These are phyloP conservation scores for Leccinum arenicola DNA, from an alignment of 768 basidiomycete genomes.

Conservation along the genomic window DNA sequence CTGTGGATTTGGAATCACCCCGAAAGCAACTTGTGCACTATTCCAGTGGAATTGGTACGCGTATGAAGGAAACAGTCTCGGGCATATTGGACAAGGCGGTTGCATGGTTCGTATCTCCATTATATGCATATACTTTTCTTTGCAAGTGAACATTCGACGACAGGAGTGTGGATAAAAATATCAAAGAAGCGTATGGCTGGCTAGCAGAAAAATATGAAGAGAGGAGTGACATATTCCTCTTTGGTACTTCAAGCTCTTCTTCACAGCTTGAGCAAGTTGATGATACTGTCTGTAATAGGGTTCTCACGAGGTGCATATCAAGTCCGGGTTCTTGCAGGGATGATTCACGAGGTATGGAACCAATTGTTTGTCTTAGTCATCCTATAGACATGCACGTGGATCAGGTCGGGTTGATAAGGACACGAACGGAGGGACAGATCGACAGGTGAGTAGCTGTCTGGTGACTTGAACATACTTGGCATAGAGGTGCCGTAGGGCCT, in stretches of 20 bases:
- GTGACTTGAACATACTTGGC: neutral
- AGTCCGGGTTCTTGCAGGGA: neutral
- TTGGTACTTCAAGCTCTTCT: neutral
- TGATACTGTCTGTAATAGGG: neutral
- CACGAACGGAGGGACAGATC: neutral
- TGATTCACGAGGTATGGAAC: neutral
- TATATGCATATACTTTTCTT: neutral
- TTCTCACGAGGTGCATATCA: neutral
- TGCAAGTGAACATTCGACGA: neutral
- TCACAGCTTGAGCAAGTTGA: neutral
- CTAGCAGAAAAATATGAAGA: neutral
- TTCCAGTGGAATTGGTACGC: conserved; percentile 35
- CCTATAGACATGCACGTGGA: neutral
- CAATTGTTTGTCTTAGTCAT: neutral
- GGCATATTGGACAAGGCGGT: conserved; percentile 12
- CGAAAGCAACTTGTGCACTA: conserved; percentile 30
- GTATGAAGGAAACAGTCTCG: conserved; percentile 3
- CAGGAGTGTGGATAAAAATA: neutral
- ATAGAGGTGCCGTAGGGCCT: neutral
- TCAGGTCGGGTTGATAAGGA: neutral
- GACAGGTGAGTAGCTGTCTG: neutral
- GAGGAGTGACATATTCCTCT: neutral
- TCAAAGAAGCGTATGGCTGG: neutral
- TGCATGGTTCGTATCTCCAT: neutral
- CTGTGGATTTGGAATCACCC: conserved; percentile 11